These are phyloP conservation scores for Puccinellia tenuiflora DNA, from an alignment of 176 grass and related monocot species.

Conservation along the genomic window DNA sequence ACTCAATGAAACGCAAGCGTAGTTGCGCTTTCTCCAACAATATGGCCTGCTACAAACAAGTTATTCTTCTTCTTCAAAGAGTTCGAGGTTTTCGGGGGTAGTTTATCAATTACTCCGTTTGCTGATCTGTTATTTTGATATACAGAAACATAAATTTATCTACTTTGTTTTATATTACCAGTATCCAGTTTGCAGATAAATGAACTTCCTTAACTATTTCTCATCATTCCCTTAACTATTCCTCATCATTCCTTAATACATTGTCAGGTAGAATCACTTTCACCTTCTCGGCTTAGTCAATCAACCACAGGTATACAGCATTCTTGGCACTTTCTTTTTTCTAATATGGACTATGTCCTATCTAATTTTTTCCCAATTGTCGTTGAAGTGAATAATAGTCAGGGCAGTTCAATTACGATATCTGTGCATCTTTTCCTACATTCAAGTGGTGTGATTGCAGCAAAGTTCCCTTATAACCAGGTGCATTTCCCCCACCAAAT, in stretches of 20 bases:
- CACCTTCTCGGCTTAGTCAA: conserved; percentile 37
- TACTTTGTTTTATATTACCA: background rate
- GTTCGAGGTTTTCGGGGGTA: background rate
- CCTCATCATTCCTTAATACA: conserved; percentile 1
- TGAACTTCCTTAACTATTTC: background rate
- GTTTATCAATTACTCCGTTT: background rate
- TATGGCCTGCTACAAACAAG: background rate
- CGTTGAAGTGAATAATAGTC: conserved; percentile 45
- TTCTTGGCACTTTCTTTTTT: conserved; percentile 18
- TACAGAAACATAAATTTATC: background rate
- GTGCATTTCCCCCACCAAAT: conserved; percentile 27
- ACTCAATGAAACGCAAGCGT: too few species aligned
- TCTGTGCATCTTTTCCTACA: conserved; percentile 64
- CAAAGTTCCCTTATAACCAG: conserved; percentile 61
- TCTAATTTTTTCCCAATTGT: conserved; percentile 13
- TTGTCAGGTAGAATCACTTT: conserved; percentile 53
- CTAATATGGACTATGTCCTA: background rate
- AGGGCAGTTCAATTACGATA: conserved; percentile 27
- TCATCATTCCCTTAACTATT: background rate
- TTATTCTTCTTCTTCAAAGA: background rate
- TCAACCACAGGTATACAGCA: conserved; percentile 42
- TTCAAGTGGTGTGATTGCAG: conserved; percentile 57
- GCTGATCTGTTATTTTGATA: background rate
- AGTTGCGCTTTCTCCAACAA: too few species aligned
- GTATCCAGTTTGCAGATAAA: background rate